phyloP scores from a whole-genome alignment of 805 yeast species.

The Barnettozyma vustinii region DNA sequence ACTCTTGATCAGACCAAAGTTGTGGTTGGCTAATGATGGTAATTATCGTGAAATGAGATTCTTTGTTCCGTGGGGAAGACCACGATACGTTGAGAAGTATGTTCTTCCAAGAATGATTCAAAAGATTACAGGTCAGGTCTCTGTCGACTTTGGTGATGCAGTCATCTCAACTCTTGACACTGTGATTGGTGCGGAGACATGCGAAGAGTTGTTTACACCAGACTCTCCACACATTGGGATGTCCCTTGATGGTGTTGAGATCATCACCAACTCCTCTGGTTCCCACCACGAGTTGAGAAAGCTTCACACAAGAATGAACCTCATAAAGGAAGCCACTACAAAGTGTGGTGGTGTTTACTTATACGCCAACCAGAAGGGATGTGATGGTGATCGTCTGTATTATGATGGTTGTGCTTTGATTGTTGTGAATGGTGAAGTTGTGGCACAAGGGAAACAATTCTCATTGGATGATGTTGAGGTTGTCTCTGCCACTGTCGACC shows the following conservation, averaged over 20 bases:
- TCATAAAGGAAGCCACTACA: constrained; percentile 87
- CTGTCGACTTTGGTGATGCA: constrained; percentile 87
- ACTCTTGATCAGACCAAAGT: constrained; percentile 83
- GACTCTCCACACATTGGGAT: constrained; percentile 89
- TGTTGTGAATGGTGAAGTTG: constrained; percentile 84
- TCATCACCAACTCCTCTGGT: constrained; percentile 91
- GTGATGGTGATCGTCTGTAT: constrained; percentile 96
- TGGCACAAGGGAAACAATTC: constrained; percentile 93
- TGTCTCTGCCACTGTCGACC: constrained; percentile 87
- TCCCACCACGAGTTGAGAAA: constrained; percentile 97
- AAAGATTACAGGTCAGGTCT: constrained; percentile 57
- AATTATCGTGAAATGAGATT: constrained; percentile 97
- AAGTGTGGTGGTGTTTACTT: constrained; percentile 96
- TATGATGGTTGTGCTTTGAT: constrained; percentile 97
- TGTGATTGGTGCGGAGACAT: constrained; percentile 93
- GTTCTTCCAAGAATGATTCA: constrained; percentile 68
- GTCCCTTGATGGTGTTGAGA: constrained; percentile 96
- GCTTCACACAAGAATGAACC: constrained; percentile 73
- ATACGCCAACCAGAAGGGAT: constrained; percentile 93
- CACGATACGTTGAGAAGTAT: constrained; percentile 67
- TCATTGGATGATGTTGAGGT: constrained; percentile 91
- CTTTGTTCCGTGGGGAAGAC: constrained; percentile 90
- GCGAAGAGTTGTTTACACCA: constrained; percentile 97
- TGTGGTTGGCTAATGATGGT: constrained; percentile 95
- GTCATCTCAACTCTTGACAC: constrained; percentile 81